Conservation (phyloP, 1,139 yeast species). For the Sugiyamaella neomexicana region DNA sequence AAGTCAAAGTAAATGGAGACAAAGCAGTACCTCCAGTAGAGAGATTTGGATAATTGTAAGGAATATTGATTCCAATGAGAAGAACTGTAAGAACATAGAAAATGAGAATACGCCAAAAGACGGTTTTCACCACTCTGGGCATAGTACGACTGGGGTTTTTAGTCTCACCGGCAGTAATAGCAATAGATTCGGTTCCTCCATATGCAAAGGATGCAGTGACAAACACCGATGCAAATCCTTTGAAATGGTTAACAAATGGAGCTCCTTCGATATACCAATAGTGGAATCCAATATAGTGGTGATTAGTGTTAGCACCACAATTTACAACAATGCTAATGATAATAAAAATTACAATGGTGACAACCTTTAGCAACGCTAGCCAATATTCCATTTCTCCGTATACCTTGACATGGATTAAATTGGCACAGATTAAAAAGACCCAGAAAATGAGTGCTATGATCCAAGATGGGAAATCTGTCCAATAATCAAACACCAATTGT, state of each 20-base stretch:
- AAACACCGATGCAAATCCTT: constrained; percentile 51
- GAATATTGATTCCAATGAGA: constrained; percentile 50
- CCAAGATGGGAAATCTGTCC: constrained; percentile 61
- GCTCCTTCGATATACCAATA: constrained; percentile 52
- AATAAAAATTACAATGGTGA: constrained; percentile 55
- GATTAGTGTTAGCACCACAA: constrained; percentile 61
- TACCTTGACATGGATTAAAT: constrained; percentile 54
- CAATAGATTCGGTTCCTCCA: constrained; percentile 67
- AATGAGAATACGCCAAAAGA: constrained; percentile 54
- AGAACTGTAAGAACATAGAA: constrained; percentile 49
- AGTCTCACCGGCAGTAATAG: constrained; percentile 68
- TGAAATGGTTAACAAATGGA: constrained; percentile 59
- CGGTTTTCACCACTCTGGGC: constrained; percentile 58
- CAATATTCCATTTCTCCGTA: constrained; percentile 70
- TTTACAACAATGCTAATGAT: constrained; percentile 56
- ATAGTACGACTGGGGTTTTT: constrained; percentile 57
- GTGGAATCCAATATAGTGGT: constrained; percentile 51
- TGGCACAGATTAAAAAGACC: constrained; percentile 53
- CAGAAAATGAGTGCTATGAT: constrained; percentile 59
- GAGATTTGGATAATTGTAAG: constrained; percentile 47
- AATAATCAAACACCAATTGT: constrained; percentile 58
- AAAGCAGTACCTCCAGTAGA: constrained; percentile 49
- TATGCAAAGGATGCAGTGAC: constrained; percentile 66
- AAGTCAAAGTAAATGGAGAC: constrained; percentile 66
- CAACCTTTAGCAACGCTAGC: constrained; percentile 61